A percentile compares a stretch with the other conserved stretches of the same genome.
These are phyloP conservation scores for Penicillium sp. DNA, from an alignment of 2,329 filamentous ascomycete species.

Conservation along the genomic window DNA sequence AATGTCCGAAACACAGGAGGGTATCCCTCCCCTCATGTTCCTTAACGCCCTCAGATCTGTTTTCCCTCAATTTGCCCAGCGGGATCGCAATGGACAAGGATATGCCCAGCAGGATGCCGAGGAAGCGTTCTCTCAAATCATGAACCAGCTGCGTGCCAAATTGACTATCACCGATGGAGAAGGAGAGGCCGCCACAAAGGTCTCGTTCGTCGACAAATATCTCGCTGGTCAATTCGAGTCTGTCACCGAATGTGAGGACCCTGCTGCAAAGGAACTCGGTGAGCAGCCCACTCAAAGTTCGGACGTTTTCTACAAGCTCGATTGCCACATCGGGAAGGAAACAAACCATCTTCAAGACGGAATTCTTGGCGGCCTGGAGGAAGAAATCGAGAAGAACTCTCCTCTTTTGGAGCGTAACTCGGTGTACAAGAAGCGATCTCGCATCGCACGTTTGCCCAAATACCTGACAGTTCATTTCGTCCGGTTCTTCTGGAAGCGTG, in stretches of 20 bases:
- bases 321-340: constrained; percentile 87
- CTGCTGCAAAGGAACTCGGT: constrained; percentile 70
- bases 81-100: constrained; percentile 75
- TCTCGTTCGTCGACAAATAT: constrained; percentile 86
- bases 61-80: constrained; percentile 93
- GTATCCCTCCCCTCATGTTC: constrained; percentile 82
- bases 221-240: constrained; percentile 81
- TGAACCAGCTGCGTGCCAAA: constrained; percentile 78
- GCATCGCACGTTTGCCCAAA: constrained; percentile 86
- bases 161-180: constrained; percentile 63
- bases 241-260: constrained; percentile 79
- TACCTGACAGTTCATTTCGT: constrained; percentile 97
- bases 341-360: constrained; percentile 93
- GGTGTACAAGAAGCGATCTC: constrained; percentile 85
- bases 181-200: constrained; percentile 49
- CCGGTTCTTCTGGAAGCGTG: constrained; percentile 95
- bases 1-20: constrained; percentile 85
- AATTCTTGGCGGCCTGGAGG: constrained; percentile 75
- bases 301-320: constrained; percentile 85
- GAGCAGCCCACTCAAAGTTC: constrained; percentile 68
- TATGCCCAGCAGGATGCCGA: constrained; percentile 99
- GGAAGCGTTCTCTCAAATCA: constrained; percentile 95
- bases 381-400: constrained; percentile 90
- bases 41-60: constrained; percentile 74
- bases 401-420: constrained; percentile 75